A percentile compares a stretch with the other conserved stretches of the same genome.
Evolutionary conservation across 805 yeast genomes (phyloP).

Genomic region (Ogataea pilisensis): DNA sequence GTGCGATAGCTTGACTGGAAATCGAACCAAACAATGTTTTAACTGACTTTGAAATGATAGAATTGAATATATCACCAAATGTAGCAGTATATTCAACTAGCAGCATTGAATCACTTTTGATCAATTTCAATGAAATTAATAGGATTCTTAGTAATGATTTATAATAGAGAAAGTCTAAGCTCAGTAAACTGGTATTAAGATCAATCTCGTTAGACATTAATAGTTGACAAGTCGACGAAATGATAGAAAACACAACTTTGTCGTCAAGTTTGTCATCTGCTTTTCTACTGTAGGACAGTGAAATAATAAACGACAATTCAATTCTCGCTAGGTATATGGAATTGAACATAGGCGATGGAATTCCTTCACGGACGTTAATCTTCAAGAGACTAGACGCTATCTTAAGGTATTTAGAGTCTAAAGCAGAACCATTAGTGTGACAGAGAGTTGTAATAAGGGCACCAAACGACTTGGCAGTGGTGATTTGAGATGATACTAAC

Average conservation of each 20-base stretch:
- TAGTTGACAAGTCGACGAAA: constrained; percentile 40
- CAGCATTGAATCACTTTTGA: constrained; percentile 36
- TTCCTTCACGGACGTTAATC: constrained; percentile 48
- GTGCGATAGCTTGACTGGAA: constrained; percentile 49
- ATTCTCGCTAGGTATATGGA: constrained; percentile 58
- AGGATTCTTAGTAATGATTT: constrained; percentile 60
- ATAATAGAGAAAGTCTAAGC: constrained; percentile 38
- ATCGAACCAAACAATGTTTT: constrained; percentile 53
- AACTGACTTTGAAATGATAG: constrained; percentile 64
- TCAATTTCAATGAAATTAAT: constrained; percentile 42
- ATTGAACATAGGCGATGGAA: constrained; percentile 42
- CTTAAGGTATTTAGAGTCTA: constrained; percentile 26
- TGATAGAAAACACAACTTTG: constrained; percentile 37
- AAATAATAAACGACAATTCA: constrained; percentile 59
- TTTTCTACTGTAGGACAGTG: constrained; percentile 36
- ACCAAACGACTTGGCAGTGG: constrained; percentile 72
- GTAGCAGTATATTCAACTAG: constrained; percentile 47
- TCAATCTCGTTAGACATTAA: constrained; percentile 48
- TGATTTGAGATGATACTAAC: constrained; percentile 58
- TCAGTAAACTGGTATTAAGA: constrained; percentile 39
- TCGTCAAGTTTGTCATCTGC: constrained; percentile 29
- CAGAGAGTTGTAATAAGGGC: constrained; percentile 68
- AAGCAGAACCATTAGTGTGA: constrained; percentile 33
- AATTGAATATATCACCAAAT: constrained; percentile 54
- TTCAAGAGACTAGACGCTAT: constrained; percentile 48